These are phyloP conservation scores for Suillus tomentosus DNA, from an alignment of 768 basidiomycete genomes.

Conservation along the genomic window DNA sequence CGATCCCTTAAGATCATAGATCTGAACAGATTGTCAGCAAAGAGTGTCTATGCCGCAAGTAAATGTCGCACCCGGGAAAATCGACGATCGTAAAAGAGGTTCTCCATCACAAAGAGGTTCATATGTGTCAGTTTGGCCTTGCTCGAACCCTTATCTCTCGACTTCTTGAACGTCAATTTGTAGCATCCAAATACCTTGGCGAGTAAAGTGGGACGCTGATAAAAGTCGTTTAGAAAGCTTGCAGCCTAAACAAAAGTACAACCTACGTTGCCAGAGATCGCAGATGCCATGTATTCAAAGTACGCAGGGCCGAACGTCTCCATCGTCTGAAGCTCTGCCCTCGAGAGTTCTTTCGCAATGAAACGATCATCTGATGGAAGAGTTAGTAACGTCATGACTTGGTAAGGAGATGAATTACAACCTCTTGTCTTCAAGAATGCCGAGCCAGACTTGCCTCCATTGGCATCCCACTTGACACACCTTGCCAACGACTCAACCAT, in stretches of 20 bases:
- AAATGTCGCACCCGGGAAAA: constrained; percentile 72
- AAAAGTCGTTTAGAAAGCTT: constrained; percentile 7
- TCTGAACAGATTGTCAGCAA: constrained; percentile 46
- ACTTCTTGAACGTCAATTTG: constrained; percentile 88
- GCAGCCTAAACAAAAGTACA: constrained; percentile 9
- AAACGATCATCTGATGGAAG: constrained; percentile 83
- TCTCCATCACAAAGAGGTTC: constrained; percentile 98
- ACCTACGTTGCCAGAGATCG: constrained; percentile 79
- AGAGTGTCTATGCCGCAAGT: not conserved
- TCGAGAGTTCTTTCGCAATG: constrained; percentile 95
- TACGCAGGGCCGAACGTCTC: constrained; percentile 97
- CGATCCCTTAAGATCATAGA: constrained; percentile 97
- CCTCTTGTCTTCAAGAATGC: constrained; percentile 96
- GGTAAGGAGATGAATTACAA: constrained; percentile 32
- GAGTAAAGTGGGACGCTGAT: constrained; percentile 86
- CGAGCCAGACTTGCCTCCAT: constrained; percentile 95
- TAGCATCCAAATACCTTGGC: constrained; percentile 98
- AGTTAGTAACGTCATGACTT: constrained; percentile 6
- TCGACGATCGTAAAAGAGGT: constrained; percentile 88
- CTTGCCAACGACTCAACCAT: constrained; percentile 92
- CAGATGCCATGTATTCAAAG: constrained; percentile 98
- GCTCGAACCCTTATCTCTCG: constrained; percentile 61
- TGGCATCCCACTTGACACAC: constrained; percentile 95
- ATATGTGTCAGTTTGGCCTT: constrained; percentile 85
- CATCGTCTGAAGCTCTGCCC: constrained; percentile 90